phyloP scores from a whole-genome alignment of 208 protist genomes.

The Acanthamoeba lenticulata region DNA sequence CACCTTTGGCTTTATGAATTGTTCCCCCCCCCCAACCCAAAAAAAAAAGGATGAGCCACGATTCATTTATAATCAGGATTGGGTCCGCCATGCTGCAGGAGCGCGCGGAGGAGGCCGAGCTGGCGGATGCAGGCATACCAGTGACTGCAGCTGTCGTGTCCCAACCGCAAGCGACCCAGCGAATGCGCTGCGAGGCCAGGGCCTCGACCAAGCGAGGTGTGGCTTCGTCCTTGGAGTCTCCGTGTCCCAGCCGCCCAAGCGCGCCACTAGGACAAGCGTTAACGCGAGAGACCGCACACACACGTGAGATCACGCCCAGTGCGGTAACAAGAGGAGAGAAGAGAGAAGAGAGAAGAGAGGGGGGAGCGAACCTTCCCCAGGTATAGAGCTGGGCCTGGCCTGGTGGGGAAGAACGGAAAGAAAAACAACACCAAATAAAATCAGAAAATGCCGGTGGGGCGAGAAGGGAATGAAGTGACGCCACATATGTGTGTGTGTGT shows the following conservation, averaged over 20 bases:
- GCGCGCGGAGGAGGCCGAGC: not conserved
- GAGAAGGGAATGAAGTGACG: not conserved
- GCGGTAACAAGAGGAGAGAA: too few relatives aligned
- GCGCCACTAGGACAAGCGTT: not conserved
- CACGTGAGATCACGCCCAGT: too few relatives aligned
- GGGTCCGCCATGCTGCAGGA: too few relatives aligned
- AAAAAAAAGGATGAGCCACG: too few relatives aligned
- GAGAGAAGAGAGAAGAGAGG: not conserved
- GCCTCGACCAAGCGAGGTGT: not conserved
- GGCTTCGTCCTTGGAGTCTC: not conserved
- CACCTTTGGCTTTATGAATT: not conserved
- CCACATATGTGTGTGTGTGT: too few relatives aligned
- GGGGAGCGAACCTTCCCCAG: not conserved
- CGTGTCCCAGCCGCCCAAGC: not conserved
- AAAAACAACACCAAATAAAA: not conserved
- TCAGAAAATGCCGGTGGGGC: not conserved
- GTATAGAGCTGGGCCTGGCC: not conserved
- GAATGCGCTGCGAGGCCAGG: not conserved
- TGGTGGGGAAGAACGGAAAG: not conserved
- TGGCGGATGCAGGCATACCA: not conserved
- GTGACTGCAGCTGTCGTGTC: conserved; percentile 10
- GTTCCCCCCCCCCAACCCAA: too few relatives aligned
- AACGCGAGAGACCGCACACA: too few relatives aligned
- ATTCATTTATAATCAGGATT: too few relatives aligned
- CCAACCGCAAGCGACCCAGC: not conserved